Evolutionary conservation across 106 monocot species (phyloP).

Genomic region (Chionographis japonica): DNA sequence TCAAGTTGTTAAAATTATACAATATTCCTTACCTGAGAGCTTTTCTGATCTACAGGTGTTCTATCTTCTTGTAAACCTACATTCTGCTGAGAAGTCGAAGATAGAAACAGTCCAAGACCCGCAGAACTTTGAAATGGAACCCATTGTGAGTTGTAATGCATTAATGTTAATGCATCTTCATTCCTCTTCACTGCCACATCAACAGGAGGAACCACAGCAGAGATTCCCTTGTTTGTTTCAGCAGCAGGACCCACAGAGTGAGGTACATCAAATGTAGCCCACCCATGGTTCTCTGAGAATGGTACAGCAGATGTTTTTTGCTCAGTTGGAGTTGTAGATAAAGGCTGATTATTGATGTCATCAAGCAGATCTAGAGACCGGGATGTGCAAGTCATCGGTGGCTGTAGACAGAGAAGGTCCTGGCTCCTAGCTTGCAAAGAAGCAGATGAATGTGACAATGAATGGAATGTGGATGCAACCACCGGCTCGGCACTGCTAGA

Average conservation of each 20-base stretch:
- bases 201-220: background rate
- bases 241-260: conserved; percentile 7
- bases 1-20: too few species aligned
- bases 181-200: conserved; percentile 4
- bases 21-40: conserved; percentile 18
- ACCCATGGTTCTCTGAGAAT: conserved; percentile 41
- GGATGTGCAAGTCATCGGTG: conserved; percentile 2
- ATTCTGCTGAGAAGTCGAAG: conserved; percentile 16
- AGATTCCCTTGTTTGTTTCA: conserved; percentile 2
- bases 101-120: conserved; percentile 9
- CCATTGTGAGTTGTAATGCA: conserved; percentile 11
- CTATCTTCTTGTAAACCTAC: conserved; percentile 10
- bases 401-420: conserved; percentile 20
- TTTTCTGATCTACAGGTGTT: conserved; percentile 6
- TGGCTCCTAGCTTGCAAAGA: background rate
- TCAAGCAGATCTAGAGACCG: conserved; percentile 14
- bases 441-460: background rate
- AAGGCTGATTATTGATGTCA: too few species aligned
- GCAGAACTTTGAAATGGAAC: conserved; percentile 10
- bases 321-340: too few species aligned
- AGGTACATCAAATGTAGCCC: conserved; percentile 81
- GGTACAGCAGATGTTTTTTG: background rate
- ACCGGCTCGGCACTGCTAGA: background rate
- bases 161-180: conserved; percentile 9
- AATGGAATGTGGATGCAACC: too few species aligned